Conservation (phyloP, 2,329 filamentous ascomycete genomes). For the Exophiala phaeomuriformis region DNA sequence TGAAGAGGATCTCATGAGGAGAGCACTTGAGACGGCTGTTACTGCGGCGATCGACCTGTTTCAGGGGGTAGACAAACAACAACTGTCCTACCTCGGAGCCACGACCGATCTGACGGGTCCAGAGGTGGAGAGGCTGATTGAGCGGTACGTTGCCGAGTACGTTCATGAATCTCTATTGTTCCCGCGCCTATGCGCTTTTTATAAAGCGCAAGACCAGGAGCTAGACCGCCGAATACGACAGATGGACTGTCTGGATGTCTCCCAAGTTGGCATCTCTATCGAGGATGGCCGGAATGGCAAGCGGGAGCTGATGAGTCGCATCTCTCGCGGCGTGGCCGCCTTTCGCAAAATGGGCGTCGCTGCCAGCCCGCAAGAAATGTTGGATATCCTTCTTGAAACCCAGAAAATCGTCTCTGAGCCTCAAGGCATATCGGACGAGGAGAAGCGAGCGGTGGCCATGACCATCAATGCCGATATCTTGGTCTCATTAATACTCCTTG, state of each 20-base stretch:
- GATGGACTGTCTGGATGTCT: slow-evolving; percentile 90
- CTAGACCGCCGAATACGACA: slow-evolving; percentile 83
- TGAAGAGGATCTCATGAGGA: slow-evolving; percentile 84
- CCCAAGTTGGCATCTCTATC: slow-evolving; percentile 83
- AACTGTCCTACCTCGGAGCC: slow-evolving; percentile 80
- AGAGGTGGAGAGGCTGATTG: slow-evolving; percentile 85
- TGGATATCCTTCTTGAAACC: slow-evolving; percentile 69
- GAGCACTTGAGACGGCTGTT: slow-evolving; percentile 82
- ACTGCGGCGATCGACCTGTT: slow-evolving; percentile 93
- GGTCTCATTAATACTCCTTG: slow-evolving; percentile 81
- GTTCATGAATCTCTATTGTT: slow-evolving; percentile 80
- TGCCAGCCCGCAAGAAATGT: slow-evolving; percentile 80
- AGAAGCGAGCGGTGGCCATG: slow-evolving; percentile 48
- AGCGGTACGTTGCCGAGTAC: slow-evolving; percentile 88
- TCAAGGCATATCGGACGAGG: slow-evolving; percentile 35
- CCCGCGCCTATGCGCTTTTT: slow-evolving; percentile 68
- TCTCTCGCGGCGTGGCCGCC: slow-evolving; percentile 73
- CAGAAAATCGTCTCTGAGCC: slow-evolving; percentile 73
- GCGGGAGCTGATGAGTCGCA: slow-evolving; percentile 67
- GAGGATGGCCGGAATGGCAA: slow-evolving; percentile 72
- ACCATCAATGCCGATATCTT: slow-evolving; percentile 82
- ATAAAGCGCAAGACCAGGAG: slow-evolving; percentile 74
- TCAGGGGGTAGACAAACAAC: slow-evolving; percentile 90
- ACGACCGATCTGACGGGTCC: slow-evolving; percentile 91
- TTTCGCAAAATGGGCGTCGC: slow-evolving; percentile 78